Percentiles rank a stretch among this genome's conserved stretches.
phyloP scores from a whole-genome alignment of 2,329 filamentous ascomycete genomes.

The Neonectria coccinea region DNA sequence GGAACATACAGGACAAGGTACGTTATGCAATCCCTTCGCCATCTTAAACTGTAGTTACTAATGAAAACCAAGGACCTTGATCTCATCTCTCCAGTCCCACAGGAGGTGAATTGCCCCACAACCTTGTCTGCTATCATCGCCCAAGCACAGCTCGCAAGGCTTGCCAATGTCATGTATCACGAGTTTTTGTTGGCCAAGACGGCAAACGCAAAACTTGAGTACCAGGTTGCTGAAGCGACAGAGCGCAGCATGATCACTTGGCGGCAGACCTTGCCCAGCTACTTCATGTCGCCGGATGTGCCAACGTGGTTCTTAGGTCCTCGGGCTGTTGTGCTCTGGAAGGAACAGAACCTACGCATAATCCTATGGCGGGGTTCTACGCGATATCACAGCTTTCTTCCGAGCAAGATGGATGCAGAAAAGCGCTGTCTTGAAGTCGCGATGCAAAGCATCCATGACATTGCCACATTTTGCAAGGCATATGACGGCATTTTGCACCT shows the following conservation, averaged over 20 bases:
- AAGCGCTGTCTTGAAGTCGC: constrained; percentile 54
- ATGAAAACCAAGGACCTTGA: constrained; percentile 3
- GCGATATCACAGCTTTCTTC: constrained; percentile 49
- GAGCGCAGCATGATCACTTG: constrained; percentile 52
- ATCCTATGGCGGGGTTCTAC: constrained; percentile 55
- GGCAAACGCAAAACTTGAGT: constrained; percentile 48
- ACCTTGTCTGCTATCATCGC: constrained; percentile 55
- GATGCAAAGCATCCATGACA: constrained; percentile 51
- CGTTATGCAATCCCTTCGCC: not conserved
- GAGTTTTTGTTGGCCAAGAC: constrained; percentile 54
- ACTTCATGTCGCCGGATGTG: constrained; percentile 48
- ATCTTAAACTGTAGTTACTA: not conserved
- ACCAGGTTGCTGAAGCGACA: constrained; percentile 54
- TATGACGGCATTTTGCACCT: constrained; percentile 45
- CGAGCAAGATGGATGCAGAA: constrained; percentile 40
- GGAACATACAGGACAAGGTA: constrained; percentile 56
- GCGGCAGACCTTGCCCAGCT: constrained; percentile 49
- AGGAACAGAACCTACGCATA: constrained; percentile 57
- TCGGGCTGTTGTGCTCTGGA: constrained; percentile 55
- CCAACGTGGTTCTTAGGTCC: constrained; percentile 52
- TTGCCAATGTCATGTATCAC: constrained; percentile 56
- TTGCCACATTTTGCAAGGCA: constrained; percentile 51
- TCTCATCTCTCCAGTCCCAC: constrained; percentile 33
- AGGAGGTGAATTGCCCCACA: constrained; percentile 52
- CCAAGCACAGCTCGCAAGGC: constrained; percentile 55